Evolutionary conservation across 1,284 basidiomycete species (phyloP).

Genomic region (Cryptococcus hybrid): DNA sequence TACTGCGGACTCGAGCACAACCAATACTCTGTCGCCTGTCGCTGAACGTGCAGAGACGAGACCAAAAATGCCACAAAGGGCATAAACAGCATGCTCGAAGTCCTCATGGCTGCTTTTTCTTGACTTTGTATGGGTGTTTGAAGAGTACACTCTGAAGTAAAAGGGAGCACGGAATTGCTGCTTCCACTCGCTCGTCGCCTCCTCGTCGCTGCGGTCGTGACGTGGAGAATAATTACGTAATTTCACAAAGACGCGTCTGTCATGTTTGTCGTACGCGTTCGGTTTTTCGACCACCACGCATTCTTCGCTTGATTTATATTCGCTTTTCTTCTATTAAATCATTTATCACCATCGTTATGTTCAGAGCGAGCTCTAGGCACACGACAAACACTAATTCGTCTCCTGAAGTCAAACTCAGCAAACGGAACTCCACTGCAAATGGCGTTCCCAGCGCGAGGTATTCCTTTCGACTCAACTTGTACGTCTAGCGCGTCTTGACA

Average conservation of each 20-base stretch:
- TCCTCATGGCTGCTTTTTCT: slow-evolving; percentile 4
- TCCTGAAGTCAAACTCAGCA: slow-evolving; percentile 43
- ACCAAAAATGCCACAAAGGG: slow-evolving; percentile 15
- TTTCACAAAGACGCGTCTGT: neutral
- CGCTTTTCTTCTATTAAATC: neutral
- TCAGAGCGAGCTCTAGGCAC: neutral
- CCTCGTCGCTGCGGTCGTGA: neutral
- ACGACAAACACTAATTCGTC: neutral
- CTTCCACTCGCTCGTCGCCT: no score
- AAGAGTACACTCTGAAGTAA: neutral
- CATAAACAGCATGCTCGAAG: slow-evolving; percentile 4
- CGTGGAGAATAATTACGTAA: neutral
- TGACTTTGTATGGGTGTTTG: neutral
- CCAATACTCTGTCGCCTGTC: slow-evolving; percentile 76
- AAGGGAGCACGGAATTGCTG: neutral
- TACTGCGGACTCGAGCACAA: slow-evolving; percentile 71
- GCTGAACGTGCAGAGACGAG: slow-evolving; percentile 64
- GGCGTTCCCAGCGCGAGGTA: slow-evolving; percentile 49
- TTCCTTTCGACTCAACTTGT: slow-evolving; percentile 79
- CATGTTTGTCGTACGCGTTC: neutral
- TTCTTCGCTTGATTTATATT: neutral
- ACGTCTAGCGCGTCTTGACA: slow-evolving; percentile 30
- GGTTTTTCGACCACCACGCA: neutral
- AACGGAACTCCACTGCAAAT: slow-evolving; percentile 16
- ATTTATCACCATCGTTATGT: no score